These are phyloP conservation scores for Agaricus sinodeliciosus DNA, from an alignment of 768 basidiomycete genomes.

Conservation along the genomic window DNA sequence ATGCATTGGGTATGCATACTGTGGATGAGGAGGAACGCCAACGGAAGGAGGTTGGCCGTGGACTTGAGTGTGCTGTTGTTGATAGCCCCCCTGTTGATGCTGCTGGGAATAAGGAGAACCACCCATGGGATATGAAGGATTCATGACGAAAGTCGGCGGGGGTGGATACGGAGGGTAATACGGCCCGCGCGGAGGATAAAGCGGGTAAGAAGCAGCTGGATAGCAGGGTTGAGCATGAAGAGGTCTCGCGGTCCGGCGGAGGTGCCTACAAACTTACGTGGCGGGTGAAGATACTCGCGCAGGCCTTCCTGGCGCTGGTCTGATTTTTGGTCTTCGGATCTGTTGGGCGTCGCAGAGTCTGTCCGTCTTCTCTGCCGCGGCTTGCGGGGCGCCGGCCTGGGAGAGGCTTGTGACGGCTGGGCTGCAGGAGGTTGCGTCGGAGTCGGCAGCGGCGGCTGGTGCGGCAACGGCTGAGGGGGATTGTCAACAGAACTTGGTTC, in stretches of 20 bases:
- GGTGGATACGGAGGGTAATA: constrained; percentile 40
- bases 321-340: constrained; percentile 13
- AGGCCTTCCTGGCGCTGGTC: constrained; percentile 8
- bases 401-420: constrained; percentile 36
- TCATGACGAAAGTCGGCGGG: constrained; percentile 44
- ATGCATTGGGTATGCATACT: constrained; percentile 53
- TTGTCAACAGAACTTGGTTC: constrained; percentile 31
- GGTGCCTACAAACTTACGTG: constrained; percentile 8
- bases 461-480: constrained; percentile 38
- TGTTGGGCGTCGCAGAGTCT: constrained; percentile 15
- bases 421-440: constrained; percentile 28
- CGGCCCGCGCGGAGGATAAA: constrained; percentile 28
- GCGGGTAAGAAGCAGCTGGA: constrained; percentile 18
- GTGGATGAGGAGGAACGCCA: constrained; percentile 30
- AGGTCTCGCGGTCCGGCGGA: too few relatives aligned
- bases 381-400: constrained; percentile 30
- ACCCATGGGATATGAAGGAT: constrained; percentile 60
- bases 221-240: constrained; percentile 9
- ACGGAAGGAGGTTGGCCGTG: constrained; percentile 9
- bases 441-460: constrained; percentile 38
- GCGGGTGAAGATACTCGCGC: constrained; percentile 11
- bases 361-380: constrained; percentile 44
- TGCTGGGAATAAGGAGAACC: constrained; percentile 39
- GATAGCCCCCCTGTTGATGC: constrained; percentile 26
- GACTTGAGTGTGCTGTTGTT: constrained; percentile 27